Percentiles rank a stretch among this genome's conserved stretches.
These are phyloP conservation scores for Allium sativum DNA, from an alignment of 106 monocot species.

Conservation along the genomic window DNA sequence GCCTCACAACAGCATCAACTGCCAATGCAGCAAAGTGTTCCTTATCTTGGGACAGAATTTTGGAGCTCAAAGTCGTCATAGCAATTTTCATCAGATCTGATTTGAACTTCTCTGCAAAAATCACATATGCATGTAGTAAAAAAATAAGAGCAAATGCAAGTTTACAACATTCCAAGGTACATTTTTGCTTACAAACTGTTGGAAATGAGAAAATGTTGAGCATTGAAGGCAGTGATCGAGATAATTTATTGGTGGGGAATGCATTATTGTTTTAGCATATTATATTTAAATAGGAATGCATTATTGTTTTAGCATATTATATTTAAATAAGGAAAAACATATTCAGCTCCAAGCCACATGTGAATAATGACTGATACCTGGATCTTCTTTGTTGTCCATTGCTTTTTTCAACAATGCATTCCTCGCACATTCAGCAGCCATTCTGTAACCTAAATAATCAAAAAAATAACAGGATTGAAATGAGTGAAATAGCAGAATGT, in stretches of 20 bases:
- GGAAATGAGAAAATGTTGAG: too few species aligned
- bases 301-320: background rate
- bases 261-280: background rate
- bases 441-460: constrained; percentile 41
- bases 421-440: constrained; percentile 69
- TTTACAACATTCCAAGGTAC: background rate
- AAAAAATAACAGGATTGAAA: background rate
- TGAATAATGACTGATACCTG: constrained; percentile 26
- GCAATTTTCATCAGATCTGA: constrained; percentile 94
- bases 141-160: constrained; percentile 1
- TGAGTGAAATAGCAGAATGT: background rate
- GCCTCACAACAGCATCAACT: constrained; percentile 95
- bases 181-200: too few species aligned
- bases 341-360: background rate
- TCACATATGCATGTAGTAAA: background rate
- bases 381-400: constrained; percentile 52
- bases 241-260: too few species aligned
- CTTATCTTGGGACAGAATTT: constrained; percentile 94
- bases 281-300: too few species aligned
- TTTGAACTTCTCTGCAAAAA: constrained; percentile 68
- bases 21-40: constrained; percentile 97
- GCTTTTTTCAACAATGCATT: constrained; percentile 40
- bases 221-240: too few species aligned
- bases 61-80: constrained; percentile 93
- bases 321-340: background rate